These are phyloP conservation scores for Leccinum barrowsii DNA, from an alignment of 768 basidiomycete species.

Conservation along the genomic window DNA sequence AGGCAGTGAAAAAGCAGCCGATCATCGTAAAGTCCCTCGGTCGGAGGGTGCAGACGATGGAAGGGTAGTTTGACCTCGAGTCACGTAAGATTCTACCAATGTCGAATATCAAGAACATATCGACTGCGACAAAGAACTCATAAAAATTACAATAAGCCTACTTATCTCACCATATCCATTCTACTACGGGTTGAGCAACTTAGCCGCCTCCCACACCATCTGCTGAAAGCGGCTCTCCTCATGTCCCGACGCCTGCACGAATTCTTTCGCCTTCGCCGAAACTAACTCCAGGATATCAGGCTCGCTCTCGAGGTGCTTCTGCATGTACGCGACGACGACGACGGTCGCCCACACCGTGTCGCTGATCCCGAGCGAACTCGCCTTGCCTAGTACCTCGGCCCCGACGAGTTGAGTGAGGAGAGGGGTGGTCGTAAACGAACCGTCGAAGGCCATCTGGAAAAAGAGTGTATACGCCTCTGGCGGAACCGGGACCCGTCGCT, in stretches of 20 bases:
- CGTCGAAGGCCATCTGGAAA: slow-evolving; percentile 41
- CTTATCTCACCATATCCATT: neutral
- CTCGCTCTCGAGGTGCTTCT: slow-evolving; percentile 31
- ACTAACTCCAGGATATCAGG: slow-evolving; percentile 43
- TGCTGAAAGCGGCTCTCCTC: slow-evolving; percentile 12
- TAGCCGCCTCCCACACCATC: slow-evolving; percentile 17
- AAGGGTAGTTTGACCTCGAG: too few species aligned
- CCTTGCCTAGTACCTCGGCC: slow-evolving; percentile 29
- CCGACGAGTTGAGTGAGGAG: slow-evolving; percentile 38
- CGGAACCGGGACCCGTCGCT: slow-evolving; percentile 11
- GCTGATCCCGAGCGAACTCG: slow-evolving; percentile 30
- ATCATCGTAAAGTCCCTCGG: neutral
- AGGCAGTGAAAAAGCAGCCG: neutral
- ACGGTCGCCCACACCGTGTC: slow-evolving; percentile 46
- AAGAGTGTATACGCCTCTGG: slow-evolving; percentile 36
- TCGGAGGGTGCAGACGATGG: neutral
- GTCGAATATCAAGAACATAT: neutral
- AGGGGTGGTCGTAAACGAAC: slow-evolving; percentile 41
- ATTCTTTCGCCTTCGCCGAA: slow-evolving; percentile 40
- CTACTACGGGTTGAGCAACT: slow-evolving; percentile 2
- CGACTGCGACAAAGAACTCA: neutral
- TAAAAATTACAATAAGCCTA: too few species aligned
- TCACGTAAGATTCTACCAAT: neutral
- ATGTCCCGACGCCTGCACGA: slow-evolving; percentile 21
- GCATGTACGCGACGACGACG: slow-evolving; percentile 45